Percentiles rank a stretch among this genome's conserved stretches.
Conservation (phyloP, 2,329 filamentous ascomycete genomes). For the Bisporella sp. region DNA sequence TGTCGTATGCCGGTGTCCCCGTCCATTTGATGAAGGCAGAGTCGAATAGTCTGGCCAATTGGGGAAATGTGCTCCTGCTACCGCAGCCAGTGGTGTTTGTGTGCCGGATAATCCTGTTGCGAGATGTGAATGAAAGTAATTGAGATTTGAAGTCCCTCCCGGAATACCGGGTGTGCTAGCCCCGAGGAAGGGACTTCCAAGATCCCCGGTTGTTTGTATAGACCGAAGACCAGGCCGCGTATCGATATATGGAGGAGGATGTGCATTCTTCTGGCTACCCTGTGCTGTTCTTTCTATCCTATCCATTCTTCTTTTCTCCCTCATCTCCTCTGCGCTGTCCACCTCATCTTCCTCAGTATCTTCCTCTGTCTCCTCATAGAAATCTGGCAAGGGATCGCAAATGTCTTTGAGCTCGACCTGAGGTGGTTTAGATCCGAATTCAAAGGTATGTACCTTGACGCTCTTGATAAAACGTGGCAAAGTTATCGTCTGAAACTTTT, state of each 20-base stretch:
- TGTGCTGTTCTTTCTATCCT: conserved; percentile 26
- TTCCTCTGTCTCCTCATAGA: conserved; percentile 79
- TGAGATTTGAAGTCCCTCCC: conserved; percentile 68
- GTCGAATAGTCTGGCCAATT: conserved; percentile 35
- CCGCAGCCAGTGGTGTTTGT: conserved; percentile 72
- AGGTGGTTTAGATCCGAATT: conserved; percentile 79
- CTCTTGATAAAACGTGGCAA: conserved; percentile 95
- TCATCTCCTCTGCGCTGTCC: conserved; percentile 23
- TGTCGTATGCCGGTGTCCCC: conserved; percentile 22
- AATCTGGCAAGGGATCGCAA: conserved; percentile 89
- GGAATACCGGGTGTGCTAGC: conserved; percentile 56
- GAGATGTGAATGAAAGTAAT: conserved; percentile 77
- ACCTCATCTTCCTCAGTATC: conserved; percentile 46
- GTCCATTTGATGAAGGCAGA: conserved; percentile 11
- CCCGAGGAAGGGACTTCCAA: conserved; percentile 51
- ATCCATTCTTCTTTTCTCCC: conserved; percentile 22
- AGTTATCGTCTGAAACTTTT: conserved; percentile 87
- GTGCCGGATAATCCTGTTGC: conserved; percentile 65
- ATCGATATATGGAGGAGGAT: conserved; percentile 33
- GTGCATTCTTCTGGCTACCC: conserved; percentile 14
- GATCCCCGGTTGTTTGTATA: conserved; percentile 31
- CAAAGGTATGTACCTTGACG: conserved; percentile 88
- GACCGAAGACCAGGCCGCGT: conserved; percentile 28
- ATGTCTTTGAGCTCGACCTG: conserved; percentile 93
- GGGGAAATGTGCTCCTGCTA: conserved; percentile 62